Conservation (phyloP, 352 stramenopile genomes). For the Phytophthora sansomeana region DNA sequence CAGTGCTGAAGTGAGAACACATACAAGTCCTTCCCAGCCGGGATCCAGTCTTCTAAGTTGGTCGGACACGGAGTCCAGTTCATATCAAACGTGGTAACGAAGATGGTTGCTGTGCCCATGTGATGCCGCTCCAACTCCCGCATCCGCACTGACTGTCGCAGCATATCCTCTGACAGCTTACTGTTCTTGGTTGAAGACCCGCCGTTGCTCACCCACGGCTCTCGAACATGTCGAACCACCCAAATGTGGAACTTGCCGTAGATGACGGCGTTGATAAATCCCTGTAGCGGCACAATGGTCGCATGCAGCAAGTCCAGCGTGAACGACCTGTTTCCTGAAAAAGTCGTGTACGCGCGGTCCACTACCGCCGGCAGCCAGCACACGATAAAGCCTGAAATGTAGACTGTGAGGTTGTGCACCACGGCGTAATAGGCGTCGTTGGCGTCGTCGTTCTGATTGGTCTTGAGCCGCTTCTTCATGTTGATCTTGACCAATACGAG, state of each 20-base stretch:
- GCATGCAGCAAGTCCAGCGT: constrained; percentile 75
- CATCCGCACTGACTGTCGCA: constrained; percentile 41
- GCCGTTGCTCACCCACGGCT: constrained; percentile 41
- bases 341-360: constrained; percentile 69
- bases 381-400: constrained; percentile 83
- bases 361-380: constrained; percentile 78
- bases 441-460: constrained; percentile 79
- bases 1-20: constrained; percentile 87
- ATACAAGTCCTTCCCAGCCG: constrained; percentile 78
- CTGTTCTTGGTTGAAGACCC: constrained; percentile 46
- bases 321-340: constrained; percentile 66
- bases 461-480: constrained; percentile 74
- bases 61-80: constrained; percentile 70
- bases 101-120: constrained; percentile 77
- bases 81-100: constrained; percentile 88
- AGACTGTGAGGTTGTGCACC: constrained; percentile 85
- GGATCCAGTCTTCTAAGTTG: constrained; percentile 83
- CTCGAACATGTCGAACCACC: constrained; percentile 69
- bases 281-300: constrained; percentile 82
- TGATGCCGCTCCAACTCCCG: constrained; percentile 63
- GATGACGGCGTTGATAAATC: constrained; percentile 87
- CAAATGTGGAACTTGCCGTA: constrained; percentile 89
- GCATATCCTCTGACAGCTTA: constrained; percentile 55
- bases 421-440: constrained; percentile 82
- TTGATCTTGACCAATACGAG: constrained; percentile 84